phyloP scores from a whole-genome alignment of 2,329 filamentous ascomycete genomes.

The Aspergillus sp. region DNA sequence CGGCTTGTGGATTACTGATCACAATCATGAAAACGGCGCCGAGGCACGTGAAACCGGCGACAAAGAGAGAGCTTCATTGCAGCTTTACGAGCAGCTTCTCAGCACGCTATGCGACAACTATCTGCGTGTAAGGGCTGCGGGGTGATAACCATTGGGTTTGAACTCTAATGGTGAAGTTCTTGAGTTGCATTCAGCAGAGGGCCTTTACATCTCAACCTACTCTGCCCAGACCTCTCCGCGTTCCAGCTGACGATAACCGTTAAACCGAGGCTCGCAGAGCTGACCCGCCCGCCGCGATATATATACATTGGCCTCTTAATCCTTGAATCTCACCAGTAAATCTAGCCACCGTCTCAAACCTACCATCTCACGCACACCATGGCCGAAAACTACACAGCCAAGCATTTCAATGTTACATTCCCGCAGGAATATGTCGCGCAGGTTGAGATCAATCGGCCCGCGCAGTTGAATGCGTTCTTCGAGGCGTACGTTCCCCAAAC shows the following conservation, averaged over 20 bases:
- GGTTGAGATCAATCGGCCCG: slow-evolving; percentile 84
- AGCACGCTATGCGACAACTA: background rate
- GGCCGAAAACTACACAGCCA: slow-evolving; percentile 30
- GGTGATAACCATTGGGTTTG: background rate
- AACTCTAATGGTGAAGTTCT: background rate
- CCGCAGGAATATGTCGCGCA: slow-evolving; percentile 73
- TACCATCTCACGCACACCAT: slow-evolving; percentile 21
- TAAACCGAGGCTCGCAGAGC: background rate
- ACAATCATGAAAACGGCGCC: background rate
- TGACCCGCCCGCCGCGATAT: background rate
- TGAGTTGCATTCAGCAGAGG: background rate
- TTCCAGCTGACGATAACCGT: background rate
- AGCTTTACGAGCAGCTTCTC: background rate
- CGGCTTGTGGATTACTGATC: background rate
- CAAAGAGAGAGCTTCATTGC: background rate
- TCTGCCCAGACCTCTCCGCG: background rate
- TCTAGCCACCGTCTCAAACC: background rate
- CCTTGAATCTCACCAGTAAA: background rate
- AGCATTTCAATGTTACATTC: slow-evolving; percentile 75
- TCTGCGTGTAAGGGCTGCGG: background rate
- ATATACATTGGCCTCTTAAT: background rate
- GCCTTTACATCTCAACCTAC: background rate
- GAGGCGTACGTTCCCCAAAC: slow-evolving; percentile 55
- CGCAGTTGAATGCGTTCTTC: slow-evolving; percentile 73
- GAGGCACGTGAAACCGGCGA: slow-evolving; percentile 25